These are phyloP conservation scores for Astrephomene gubernaculifera DNA, from an alignment of 139 green algal genomes.

Conservation along the genomic window DNA sequence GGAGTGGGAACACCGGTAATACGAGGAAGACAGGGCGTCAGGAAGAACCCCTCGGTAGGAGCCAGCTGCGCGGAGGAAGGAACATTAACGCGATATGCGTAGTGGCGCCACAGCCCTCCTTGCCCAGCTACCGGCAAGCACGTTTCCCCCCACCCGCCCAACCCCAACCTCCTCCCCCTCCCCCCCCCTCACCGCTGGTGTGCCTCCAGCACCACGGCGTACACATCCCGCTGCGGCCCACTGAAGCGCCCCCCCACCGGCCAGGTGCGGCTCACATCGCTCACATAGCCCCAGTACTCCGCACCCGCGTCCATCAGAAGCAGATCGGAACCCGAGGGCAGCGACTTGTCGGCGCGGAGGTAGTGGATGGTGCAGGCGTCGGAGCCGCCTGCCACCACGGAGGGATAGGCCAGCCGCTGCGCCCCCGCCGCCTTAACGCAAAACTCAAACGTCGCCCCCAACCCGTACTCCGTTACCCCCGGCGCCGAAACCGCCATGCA, in stretches of 20 bases:
- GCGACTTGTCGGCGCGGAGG: constrained; percentile 83
- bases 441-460: constrained; percentile 82
- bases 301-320: constrained; percentile 95
- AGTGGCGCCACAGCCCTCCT: no score
- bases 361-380: constrained; percentile 92
- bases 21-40: no score
- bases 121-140: no score
- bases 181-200: constrained; percentile 55
- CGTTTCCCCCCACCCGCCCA: not conserved
- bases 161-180: not conserved
- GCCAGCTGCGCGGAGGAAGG: no score
- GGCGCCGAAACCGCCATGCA: constrained; percentile 69
- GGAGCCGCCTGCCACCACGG: constrained; percentile 75
- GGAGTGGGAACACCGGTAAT: no score
- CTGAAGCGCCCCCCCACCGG: constrained; percentile 71
- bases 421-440: constrained; percentile 70
- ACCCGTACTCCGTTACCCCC: constrained; percentile 65
- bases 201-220: constrained; percentile 75
- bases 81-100: no score
- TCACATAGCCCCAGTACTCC: constrained; percentile 86
- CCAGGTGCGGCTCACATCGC: constrained; percentile 94
- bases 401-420: constrained; percentile 79
- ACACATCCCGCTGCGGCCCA: constrained; percentile 77
- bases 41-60: no score
- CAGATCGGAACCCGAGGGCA: constrained; percentile 70